Percentiles rank a stretch among this genome's conserved stretches.
Conservation (phyloP, 768 basidiomycete genomes). For the Podaxis rugospora region DNA sequence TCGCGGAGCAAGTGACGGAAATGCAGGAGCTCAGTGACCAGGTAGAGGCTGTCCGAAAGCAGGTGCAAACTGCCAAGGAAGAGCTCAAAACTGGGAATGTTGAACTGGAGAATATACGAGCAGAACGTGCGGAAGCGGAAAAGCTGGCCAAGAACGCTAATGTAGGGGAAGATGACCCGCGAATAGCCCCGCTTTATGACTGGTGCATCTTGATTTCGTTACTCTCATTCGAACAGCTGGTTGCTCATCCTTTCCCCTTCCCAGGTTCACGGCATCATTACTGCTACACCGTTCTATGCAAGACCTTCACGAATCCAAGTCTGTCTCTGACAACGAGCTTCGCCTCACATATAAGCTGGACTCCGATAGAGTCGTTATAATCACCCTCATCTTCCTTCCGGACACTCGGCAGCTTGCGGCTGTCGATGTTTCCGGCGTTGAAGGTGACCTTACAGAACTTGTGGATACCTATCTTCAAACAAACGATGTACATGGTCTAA, state of each 20-base stretch:
- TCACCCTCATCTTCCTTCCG: constrained; percentile 64
- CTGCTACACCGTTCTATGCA: constrained; percentile 59
- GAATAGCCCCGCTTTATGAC: constrained; percentile 62
- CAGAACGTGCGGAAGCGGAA: constrained; percentile 66
- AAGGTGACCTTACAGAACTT: constrained; percentile 53
- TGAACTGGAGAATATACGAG: constrained; percentile 55
- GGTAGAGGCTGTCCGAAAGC: constrained; percentile 47
- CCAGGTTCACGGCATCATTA: constrained; percentile 70
- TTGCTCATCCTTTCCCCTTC: not conserved
- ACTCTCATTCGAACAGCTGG: not conserved
- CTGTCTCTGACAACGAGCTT: constrained; percentile 73
- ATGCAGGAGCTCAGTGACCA: constrained; percentile 76
- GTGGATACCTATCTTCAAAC: constrained; percentile 58
- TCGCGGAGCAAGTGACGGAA: constrained; percentile 71
- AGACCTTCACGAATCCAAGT: constrained; percentile 53
- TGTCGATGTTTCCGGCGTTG: constrained; percentile 49
- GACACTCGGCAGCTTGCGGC: constrained; percentile 63
- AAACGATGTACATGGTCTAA: constrained; percentile 61
- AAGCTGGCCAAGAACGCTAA: constrained; percentile 56
- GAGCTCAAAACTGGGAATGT: constrained; percentile 51
- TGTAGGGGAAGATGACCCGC: constrained; percentile 58
- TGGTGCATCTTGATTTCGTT: constrained; percentile 41
- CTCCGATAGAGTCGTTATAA: constrained; percentile 26
- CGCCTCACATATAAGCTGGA: constrained; percentile 60
- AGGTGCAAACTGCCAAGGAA: constrained; percentile 52